Evolutionary conservation across 2,329 filamentous ascomycete species (phyloP).

Genomic region (Paecilomyces sp.): DNA sequence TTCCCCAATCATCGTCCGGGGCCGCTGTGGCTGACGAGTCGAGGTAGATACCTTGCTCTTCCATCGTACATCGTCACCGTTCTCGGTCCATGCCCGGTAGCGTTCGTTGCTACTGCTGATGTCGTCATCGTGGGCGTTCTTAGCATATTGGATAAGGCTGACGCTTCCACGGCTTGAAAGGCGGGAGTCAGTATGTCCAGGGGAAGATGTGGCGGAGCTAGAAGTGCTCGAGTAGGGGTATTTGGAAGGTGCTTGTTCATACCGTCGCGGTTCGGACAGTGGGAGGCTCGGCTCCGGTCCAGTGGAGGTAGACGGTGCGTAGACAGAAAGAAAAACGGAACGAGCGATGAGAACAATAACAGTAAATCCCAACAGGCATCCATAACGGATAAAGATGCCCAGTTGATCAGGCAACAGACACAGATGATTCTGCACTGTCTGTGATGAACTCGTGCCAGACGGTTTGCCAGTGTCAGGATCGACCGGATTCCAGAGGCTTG

Average conservation of each 20-base stretch:
- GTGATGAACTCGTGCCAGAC: constrained; percentile 11
- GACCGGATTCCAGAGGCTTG: constrained; percentile 88
- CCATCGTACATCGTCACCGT: constrained; percentile 16
- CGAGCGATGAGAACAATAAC: constrained; percentile 41
- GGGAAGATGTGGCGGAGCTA: constrained; percentile 20
- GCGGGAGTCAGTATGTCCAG: constrained; percentile 8
- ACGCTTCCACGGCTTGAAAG: constrained; percentile 1
- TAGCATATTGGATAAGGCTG: constrained; percentile 1
- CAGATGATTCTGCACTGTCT: constrained; percentile 77
- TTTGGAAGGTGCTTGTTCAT: constrained; percentile 11
- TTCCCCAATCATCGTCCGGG: constrained; percentile 48
- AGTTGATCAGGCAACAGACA: constrained; percentile 88
- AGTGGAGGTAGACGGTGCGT: constrained; percentile 8
- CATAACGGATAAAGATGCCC: constrained; percentile 74
- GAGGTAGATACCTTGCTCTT: constrained; percentile 30
- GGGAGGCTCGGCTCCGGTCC: constrained; percentile 18
- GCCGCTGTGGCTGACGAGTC: constrained; percentile 11
- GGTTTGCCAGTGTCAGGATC: constrained; percentile 44
- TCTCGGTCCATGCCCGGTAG: constrained; percentile 3
- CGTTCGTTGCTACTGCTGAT: constrained; percentile 1
- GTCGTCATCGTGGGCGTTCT: constrained; percentile 2
- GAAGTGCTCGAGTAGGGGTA: constrained; percentile 24
- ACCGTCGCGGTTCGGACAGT: constrained; percentile 19
- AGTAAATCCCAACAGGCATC: constrained; percentile 51
- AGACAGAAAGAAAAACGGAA: constrained; percentile 28